phyloP scores from a whole-genome alignment of 140 eudicot species.

The Bidens hawaiensis region DNA sequence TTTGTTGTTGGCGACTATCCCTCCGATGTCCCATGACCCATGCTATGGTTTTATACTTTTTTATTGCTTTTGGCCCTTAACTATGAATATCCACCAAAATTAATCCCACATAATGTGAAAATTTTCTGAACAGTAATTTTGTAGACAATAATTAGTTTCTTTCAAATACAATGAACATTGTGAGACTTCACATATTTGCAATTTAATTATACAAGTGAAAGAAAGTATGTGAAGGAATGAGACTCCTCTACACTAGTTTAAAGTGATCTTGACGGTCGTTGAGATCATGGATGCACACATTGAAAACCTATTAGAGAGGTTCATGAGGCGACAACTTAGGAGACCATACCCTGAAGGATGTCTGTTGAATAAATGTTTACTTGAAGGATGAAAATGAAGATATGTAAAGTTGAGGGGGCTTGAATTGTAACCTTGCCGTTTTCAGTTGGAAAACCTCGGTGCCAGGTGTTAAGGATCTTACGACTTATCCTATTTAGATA shows the following conservation, averaged over 20 bases:
- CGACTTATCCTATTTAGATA: conserved; percentile 18
- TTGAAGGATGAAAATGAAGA: not conserved
- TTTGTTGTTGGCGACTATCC: conserved; percentile 1
- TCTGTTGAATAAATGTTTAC: not conserved
- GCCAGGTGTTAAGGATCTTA: conserved; percentile 33
- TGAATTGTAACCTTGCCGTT: conserved; percentile 16
- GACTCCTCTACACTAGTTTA: not conserved
- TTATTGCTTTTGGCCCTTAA: not conserved
- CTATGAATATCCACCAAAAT: not conserved
- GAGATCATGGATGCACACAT: too few species aligned
- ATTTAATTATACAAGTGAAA: not conserved
- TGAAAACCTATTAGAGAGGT: too few species aligned
- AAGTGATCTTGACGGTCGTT: not conserved
- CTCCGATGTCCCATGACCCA: not conserved
- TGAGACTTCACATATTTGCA: not conserved
- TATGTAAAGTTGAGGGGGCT: conserved; percentile 5
- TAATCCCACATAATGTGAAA: not conserved
- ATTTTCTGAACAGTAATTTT: not conserved
- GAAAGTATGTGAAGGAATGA: not conserved
- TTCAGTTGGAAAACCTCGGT: conserved; percentile 13
- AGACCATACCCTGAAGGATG: too few species aligned
- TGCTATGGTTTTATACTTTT: not conserved
- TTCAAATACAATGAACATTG: not conserved
- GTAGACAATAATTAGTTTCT: not conserved
- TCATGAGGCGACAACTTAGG: too few species aligned